These are phyloP conservation scores for Dryas alaskensis DNA, from an alignment of 306 rosid genomes.

Conservation along the genomic window DNA sequence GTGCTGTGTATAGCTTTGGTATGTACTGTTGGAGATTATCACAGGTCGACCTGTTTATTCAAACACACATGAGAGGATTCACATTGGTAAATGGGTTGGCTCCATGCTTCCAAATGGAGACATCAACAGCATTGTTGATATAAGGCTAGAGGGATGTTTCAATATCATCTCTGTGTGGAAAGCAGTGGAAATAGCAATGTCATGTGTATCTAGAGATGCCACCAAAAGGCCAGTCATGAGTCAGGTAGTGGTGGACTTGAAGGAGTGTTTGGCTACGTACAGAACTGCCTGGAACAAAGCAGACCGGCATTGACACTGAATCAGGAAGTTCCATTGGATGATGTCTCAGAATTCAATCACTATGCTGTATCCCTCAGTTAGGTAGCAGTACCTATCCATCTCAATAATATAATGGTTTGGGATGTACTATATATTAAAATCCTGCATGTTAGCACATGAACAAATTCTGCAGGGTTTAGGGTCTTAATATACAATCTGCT, in stretches of 20 bases:
- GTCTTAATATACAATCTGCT: too few relatives aligned
- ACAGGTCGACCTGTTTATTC: slow-evolving; percentile 13
- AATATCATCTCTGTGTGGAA: slow-evolving; percentile 30
- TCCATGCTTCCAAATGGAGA: slow-evolving; percentile 12
- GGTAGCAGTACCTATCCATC: background rate
- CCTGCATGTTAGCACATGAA: too few relatives aligned
- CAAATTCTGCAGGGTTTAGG: too few relatives aligned
- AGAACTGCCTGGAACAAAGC: background rate
- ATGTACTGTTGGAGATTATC: slow-evolving; percentile 23
- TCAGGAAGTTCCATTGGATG: too few relatives aligned
- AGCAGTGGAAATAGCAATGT: slow-evolving; percentile 33
- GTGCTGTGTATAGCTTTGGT: slow-evolving; percentile 35
- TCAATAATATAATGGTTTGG: too few relatives aligned
- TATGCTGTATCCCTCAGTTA: background rate
- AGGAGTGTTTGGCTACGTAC: slow-evolving; percentile 26
- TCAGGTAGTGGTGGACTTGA: slow-evolving; percentile 18
- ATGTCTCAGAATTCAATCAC: background rate
- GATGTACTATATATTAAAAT: too few relatives aligned
- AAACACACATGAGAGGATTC: slow-evolving; percentile 1
- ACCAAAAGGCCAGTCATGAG: slow-evolving; percentile 27
- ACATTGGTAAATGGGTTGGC: slow-evolving; percentile 26
- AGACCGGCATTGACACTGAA: background rate
- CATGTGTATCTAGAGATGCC: slow-evolving; percentile 3
- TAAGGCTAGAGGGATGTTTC: slow-evolving; percentile 14
- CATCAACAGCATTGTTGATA: slow-evolving; percentile 25